Percentiles rank a stretch among this genome's conserved stretches.
Conservation (phyloP, 2,329 filamentous ascomycete species). For the Apiospora phragmitis region DNA sequence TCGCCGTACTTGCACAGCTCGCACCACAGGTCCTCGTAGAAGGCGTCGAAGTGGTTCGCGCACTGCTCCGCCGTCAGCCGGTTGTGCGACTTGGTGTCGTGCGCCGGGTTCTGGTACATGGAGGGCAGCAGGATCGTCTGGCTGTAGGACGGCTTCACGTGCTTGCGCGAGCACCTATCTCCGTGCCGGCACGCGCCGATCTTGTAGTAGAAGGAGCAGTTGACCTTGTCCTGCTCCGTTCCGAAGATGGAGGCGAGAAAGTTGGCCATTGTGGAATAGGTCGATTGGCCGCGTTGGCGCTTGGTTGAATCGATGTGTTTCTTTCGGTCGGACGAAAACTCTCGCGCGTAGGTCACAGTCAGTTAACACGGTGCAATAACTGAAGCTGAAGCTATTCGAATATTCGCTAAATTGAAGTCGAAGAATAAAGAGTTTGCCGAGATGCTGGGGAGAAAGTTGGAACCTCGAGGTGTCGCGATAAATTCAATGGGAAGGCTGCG, state of each 20-base stretch:
- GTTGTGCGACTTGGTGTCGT: conserved; percentile 77
- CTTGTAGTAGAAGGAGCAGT: conserved; percentile 99
- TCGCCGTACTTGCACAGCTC: conserved; percentile 99
- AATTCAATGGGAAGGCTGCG: conserved; percentile 4
- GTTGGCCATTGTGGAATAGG: conserved; percentile 73
- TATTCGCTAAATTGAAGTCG: background rate
- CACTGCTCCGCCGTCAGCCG: conserved; percentile 96
- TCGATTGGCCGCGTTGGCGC: background rate
- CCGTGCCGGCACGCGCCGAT: conserved; percentile 98
- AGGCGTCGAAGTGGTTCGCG: conserved; percentile 99
- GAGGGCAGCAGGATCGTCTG: conserved; percentile 98
- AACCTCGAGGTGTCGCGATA: background rate
- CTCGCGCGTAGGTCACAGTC: background rate
- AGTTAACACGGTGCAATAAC: too few relatives aligned
- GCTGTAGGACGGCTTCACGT: conserved; percentile 97
- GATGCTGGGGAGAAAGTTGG: background rate
- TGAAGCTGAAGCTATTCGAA: background rate
- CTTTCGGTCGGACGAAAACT: background rate
- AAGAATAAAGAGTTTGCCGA: background rate
- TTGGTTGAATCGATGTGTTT: background rate
- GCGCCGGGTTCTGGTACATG: conserved; percentile 98
- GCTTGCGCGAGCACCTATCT: conserved; percentile 96
- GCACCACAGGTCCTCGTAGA: conserved; percentile 99
- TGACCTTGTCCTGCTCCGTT: conserved; percentile 99
- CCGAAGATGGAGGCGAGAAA: conserved; percentile 99